Percentiles rank a stretch among this genome's conserved stretches.
Evolutionary conservation across 2,329 filamentous ascomycete genomes (phyloP).

Genomic region (Neobulgaria alba): DNA sequence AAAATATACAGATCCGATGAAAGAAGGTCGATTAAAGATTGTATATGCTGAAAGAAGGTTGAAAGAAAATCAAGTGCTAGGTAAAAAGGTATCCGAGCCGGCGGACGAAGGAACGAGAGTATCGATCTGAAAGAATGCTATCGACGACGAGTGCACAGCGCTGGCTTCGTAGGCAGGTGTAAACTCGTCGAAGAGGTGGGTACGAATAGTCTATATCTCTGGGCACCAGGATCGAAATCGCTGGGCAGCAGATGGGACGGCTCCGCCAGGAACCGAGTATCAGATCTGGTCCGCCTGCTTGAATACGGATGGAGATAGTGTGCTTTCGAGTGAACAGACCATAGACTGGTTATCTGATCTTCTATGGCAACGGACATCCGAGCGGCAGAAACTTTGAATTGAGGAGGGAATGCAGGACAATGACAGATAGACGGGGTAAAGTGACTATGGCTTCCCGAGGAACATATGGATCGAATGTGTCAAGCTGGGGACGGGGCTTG

Average conservation of each 20-base stretch:
- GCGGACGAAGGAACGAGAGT: conserved; percentile 32
- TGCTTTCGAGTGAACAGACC: conserved; percentile 38
- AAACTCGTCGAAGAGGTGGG: conserved; percentile 5
- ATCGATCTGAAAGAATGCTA: conserved; percentile 42
- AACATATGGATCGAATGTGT: conserved; percentile 14
- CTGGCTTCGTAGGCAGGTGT: conserved; percentile 8
- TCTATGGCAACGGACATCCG: conserved; percentile 46
- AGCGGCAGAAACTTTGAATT: conserved; percentile 29
- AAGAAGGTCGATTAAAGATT: conserved; percentile 21
- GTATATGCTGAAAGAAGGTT: conserved; percentile 25
- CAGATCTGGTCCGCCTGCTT: conserved; percentile 32
- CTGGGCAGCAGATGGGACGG: conserved; percentile 22
- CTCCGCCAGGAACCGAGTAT: conserved; percentile 26
- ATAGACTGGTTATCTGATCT: conserved; percentile 43
- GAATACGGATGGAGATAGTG: conserved; percentile 32
- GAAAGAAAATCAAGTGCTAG: conserved; percentile 15
- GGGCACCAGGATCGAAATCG: conserved; percentile 18
- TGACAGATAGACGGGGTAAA: conserved; percentile 2
- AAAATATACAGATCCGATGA: conserved; percentile 9
- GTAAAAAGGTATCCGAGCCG: conserved; percentile 44
- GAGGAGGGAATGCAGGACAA: conserved; percentile 5
- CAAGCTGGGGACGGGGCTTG: conserved; percentile 12
- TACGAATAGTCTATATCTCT: conserved; percentile 32
- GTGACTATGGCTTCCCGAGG: not conserved
- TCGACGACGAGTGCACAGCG: conserved; percentile 43